Evolutionary conservation across 352 stramenopile genomes (phyloP).

Genomic region (Ophiocytium majus): DNA sequence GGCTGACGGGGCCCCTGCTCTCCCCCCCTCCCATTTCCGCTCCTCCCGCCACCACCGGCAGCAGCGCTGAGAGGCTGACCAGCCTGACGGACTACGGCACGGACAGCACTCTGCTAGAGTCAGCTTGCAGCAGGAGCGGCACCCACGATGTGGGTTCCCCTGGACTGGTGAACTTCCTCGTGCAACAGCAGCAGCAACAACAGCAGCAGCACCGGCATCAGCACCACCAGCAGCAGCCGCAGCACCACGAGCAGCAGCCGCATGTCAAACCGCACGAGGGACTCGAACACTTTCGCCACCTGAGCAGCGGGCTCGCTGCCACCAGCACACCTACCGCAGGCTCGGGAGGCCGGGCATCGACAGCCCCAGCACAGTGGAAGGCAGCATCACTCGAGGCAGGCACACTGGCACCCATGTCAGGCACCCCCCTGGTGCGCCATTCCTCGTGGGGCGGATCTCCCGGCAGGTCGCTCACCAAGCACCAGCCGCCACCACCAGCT

Average conservation of each 20-base stretch:
- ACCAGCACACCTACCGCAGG: too few relatives aligned
- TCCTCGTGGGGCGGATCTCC: not conserved
- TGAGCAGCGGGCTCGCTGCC: too few relatives aligned
- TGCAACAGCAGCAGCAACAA: not conserved
- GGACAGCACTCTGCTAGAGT: constrained; percentile 2
- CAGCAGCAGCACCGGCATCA: not conserved
- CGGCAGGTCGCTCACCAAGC: not conserved
- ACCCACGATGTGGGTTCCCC: not conserved
- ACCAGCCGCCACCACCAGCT: not conserved
- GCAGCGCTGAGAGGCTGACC: not conserved
- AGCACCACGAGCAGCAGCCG: not conserved
- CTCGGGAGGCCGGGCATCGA: too few relatives aligned
- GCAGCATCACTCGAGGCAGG: not conserved
- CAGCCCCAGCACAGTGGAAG: too few relatives aligned
- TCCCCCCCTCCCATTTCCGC: not conserved
- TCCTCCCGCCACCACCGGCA: too few relatives aligned
- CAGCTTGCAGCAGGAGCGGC: not conserved
- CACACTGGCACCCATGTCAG: not conserved
- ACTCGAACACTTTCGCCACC: too few relatives aligned
- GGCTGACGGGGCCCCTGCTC: not conserved
- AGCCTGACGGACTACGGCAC: constrained; percentile 3
- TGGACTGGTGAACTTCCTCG: too few relatives aligned
- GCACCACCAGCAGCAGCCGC: not conserved
- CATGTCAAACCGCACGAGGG: too few relatives aligned
- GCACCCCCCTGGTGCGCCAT: not conserved